phyloP scores from a whole-genome alignment of 352 stramenopile species.

The Blastocystis sp. region DNA sequence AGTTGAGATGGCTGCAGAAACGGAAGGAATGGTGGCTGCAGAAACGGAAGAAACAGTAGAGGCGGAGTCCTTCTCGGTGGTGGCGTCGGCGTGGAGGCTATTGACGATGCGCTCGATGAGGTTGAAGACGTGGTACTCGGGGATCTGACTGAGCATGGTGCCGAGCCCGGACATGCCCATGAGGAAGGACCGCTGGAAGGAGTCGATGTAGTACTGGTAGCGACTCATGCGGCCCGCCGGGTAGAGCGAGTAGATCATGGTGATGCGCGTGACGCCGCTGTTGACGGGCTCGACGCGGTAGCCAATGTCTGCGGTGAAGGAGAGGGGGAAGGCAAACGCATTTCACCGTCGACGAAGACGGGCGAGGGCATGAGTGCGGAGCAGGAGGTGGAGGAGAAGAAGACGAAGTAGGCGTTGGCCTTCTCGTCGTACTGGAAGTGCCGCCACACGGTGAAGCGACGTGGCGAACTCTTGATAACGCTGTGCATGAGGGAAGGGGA shows the following conservation, averaged over 20 bases:
- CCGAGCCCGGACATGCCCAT: background rate
- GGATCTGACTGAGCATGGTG: conserved; percentile 36
- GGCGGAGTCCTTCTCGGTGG: background rate
- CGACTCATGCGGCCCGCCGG: background rate
- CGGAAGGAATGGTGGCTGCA: no score
- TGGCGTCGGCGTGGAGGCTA: background rate
- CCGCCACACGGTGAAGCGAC: conserved; percentile 20
- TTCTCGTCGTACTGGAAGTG: conserved; percentile 50
- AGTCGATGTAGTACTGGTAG: background rate
- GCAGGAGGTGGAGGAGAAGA: conserved; percentile 21
- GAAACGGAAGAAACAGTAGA: no score
- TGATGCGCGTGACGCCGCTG: conserved; percentile 20
- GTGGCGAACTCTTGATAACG: background rate
- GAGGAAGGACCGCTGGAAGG: background rate
- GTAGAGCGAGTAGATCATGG: conserved; percentile 3
- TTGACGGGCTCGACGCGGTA: conserved; percentile 39
- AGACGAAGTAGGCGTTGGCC: conserved; percentile 46
- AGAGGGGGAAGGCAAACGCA: background rate
- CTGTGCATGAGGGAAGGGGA: background rate
- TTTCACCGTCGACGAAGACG: background rate
- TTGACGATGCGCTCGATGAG: conserved; percentile 32
- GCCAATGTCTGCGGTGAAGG: conserved; percentile 3
- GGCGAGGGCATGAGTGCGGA: background rate
- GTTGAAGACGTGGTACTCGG: conserved; percentile 8
- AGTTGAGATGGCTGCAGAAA: no score